These are phyloP conservation scores for Fusarium haematococcum DNA, from an alignment of 2,329 filamentous ascomycete species.

Conservation along the genomic window DNA sequence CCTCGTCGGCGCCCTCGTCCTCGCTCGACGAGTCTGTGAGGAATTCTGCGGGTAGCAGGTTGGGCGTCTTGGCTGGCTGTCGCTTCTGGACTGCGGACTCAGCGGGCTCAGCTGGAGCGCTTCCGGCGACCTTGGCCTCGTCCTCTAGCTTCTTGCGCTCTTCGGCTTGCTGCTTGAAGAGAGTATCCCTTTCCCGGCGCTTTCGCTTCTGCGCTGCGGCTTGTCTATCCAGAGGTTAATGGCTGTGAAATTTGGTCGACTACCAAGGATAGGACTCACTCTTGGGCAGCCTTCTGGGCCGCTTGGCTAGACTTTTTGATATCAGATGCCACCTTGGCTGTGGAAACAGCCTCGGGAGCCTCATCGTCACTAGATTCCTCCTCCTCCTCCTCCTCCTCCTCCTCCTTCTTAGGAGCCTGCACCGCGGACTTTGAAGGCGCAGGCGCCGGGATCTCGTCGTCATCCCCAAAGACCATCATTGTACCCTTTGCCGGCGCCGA, in stretches of 20 bases:
- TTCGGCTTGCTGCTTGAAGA: slow-evolving; percentile 67
- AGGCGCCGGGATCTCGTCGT: slow-evolving; percentile 38
- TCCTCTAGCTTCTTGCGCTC: slow-evolving; percentile 56
- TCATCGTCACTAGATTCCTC: slow-evolving; percentile 63
- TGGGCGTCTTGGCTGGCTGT: slow-evolving; percentile 54
- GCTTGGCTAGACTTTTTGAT: slow-evolving; percentile 59
- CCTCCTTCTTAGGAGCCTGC: slow-evolving; percentile 44
- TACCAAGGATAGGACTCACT: slow-evolving; percentile 53
- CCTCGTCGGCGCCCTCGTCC: slow-evolving; percentile 49
- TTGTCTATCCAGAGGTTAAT: slow-evolving; percentile 53
- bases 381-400: slow-evolving; percentile 53
- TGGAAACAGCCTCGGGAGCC: slow-evolving; percentile 70
- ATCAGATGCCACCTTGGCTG: slow-evolving; percentile 59
- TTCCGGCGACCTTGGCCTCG: slow-evolving; percentile 40
- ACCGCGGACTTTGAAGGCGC: slow-evolving; percentile 22
- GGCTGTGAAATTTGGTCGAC: not conserved
- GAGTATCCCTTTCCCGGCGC: slow-evolving; percentile 65
- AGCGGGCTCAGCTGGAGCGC: not conserved
- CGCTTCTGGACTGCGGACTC: slow-evolving; percentile 29
- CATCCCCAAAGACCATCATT: slow-evolving; percentile 51
- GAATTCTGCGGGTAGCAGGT: slow-evolving; percentile 65
- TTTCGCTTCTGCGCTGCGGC: slow-evolving; percentile 64
- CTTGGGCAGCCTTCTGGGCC: slow-evolving; percentile 62
- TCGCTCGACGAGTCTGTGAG: slow-evolving; percentile 65
- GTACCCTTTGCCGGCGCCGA: slow-evolving; percentile 38